A percentile compares a stretch with the other conserved stretches of the same genome.
Conservation (phyloP, 495 filamentous ascomycete species). For the Terfezia claveryi region DNA sequence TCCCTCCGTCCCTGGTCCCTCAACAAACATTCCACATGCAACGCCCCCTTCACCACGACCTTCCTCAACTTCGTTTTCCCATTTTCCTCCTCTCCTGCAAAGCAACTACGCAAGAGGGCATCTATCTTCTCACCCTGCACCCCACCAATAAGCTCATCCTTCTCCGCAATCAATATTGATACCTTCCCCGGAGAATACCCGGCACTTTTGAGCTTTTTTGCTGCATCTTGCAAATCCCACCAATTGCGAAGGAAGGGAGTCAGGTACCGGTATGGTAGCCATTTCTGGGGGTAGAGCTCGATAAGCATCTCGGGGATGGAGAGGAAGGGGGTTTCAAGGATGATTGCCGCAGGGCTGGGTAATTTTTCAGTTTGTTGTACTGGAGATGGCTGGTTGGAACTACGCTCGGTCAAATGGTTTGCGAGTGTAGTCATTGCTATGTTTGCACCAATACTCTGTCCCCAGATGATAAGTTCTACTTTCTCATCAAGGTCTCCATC, state of each 20-base stretch:
- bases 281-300: slow-evolving; percentile 57
- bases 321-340: slow-evolving; percentile 59
- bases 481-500: slow-evolving; percentile 17
- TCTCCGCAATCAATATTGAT: slow-evolving; percentile 37
- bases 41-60: slow-evolving; percentile 24
- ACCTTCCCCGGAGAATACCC: slow-evolving; percentile 26
- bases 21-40: slow-evolving; percentile 30
- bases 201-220: slow-evolving; percentile 12
- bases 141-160: slow-evolving; percentile 46
- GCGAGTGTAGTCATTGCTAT: slow-evolving; percentile 34
- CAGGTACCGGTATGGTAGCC: slow-evolving; percentile 54
- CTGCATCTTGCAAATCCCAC: slow-evolving; percentile 28
- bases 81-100: slow-evolving; percentile 18
- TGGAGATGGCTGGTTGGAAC: slow-evolving; percentile 4
- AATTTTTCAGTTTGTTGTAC: slow-evolving; percentile 20
- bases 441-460: slow-evolving; percentile 50
- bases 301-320: slow-evolving; percentile 52
- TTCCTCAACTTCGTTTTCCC: slow-evolving; percentile 2
- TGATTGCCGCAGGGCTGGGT: slow-evolving; percentile 16
- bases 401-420: slow-evolving; percentile 21
- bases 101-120: slow-evolving; percentile 9
- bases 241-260: slow-evolving; percentile 31
- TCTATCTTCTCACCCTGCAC: slow-evolving; percentile 32
- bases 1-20: slow-evolving; percentile 25
- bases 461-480: slow-evolving; percentile 33